Conservation (phyloP, 2,329 filamentous ascomycete species). For the Aspergillus sp. region DNA sequence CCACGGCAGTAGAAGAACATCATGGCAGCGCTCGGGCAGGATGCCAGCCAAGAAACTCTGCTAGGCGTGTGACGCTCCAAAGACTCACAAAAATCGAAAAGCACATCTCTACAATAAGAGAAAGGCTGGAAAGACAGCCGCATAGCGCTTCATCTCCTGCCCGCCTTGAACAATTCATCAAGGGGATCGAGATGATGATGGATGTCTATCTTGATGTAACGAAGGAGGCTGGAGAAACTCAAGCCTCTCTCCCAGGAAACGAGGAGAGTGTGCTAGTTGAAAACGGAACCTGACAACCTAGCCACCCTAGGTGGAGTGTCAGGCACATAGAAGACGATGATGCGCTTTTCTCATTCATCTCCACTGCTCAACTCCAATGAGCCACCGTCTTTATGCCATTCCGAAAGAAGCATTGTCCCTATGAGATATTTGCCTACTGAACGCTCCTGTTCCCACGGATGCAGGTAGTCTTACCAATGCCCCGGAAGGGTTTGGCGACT, state of each 20-base stretch:
- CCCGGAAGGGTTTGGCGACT: neutral
- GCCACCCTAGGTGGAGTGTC: neutral
- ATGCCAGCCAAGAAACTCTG: neutral
- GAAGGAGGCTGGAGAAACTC: neutral
- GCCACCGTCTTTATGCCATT: neutral
- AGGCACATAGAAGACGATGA: neutral
- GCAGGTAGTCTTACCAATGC: neutral
- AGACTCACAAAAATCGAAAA: neutral
- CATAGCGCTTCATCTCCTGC: neutral
- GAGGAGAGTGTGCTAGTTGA: neutral
- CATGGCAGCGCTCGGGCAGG: neutral
- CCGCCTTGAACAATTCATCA: neutral
- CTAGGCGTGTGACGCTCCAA: neutral
- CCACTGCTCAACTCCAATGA: neutral
- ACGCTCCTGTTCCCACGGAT: neutral
- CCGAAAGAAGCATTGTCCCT: neutral
- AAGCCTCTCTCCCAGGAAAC: neutral
- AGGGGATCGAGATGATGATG: neutral
- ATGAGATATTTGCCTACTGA: neutral
- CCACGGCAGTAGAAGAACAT: neutral
- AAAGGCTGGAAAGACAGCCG: neutral
- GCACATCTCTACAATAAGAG: neutral
- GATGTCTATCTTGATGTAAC: neutral
- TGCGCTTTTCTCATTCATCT: neutral
- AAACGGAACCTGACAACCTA: neutral